A percentile compares a stretch with the other conserved stretches of the same genome.
Evolutionary conservation across 768 basidiomycete species (phyloP).

Genomic region (Mycena latifolia): DNA sequence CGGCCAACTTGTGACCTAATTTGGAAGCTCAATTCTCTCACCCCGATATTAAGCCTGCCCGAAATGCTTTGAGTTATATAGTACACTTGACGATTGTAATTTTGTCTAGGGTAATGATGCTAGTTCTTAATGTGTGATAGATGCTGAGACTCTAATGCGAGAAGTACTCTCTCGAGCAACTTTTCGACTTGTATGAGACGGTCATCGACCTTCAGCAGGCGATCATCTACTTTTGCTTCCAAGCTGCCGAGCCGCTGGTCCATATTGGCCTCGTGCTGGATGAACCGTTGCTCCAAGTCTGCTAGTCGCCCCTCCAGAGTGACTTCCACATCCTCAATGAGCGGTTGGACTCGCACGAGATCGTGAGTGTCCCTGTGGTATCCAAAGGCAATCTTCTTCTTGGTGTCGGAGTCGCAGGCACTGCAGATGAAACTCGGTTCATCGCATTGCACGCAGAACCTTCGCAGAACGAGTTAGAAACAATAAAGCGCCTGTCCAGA

Average conservation of each 20-base stretch:
- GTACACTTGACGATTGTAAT: too few species aligned
- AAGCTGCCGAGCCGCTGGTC: slow-evolving; percentile 21
- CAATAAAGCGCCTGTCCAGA: too few species aligned
- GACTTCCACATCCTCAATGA: slow-evolving; percentile 34
- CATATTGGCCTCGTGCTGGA: slow-evolving; percentile 33
- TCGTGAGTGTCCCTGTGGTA: slow-evolving; percentile 35
- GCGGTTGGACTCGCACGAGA: slow-evolving; percentile 31
- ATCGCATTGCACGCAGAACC: not conserved
- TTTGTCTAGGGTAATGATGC: not conserved
- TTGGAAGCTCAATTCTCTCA: too few species aligned
- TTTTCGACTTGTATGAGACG: slow-evolving; percentile 33
- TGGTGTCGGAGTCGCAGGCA: slow-evolving; percentile 27
- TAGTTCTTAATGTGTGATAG: not conserved
- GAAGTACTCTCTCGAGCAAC: slow-evolving; percentile 28
- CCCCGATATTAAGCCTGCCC: too few species aligned
- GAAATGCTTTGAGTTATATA: too few species aligned
- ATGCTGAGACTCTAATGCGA: slow-evolving; percentile 16
- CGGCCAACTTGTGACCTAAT: too few species aligned
- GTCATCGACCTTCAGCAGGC: slow-evolving; percentile 29
- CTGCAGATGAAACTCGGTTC: slow-evolving; percentile 35
- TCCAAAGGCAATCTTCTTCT: slow-evolving; percentile 32
- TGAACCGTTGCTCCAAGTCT: slow-evolving; percentile 34
- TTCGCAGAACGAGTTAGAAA: too few species aligned
- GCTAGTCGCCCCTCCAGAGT: slow-evolving; percentile 36
- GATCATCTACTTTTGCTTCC: slow-evolving; percentile 26